These are phyloP conservation scores for Cicer pinnatifidum DNA, from an alignment of 306 rosid genomes.

Conservation along the genomic window DNA sequence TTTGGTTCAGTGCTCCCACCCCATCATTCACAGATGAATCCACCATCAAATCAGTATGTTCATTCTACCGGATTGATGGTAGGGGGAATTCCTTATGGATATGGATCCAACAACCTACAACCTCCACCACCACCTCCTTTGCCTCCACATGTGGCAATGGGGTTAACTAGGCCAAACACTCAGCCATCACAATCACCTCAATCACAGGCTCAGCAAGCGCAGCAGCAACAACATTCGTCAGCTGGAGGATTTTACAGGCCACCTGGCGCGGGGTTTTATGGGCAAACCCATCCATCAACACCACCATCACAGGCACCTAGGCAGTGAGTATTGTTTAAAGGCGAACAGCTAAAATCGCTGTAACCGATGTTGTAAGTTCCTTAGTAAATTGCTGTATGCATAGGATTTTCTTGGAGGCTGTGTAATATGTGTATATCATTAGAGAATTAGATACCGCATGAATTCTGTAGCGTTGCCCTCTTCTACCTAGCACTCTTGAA, in stretches of 20 bases:
- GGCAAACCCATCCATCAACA: conserved; percentile 68
- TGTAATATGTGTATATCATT: conserved; percentile 63
- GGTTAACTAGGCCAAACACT: conserved; percentile 61
- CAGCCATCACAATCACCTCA: conserved; percentile 63
- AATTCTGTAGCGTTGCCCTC: conserved; percentile 9
- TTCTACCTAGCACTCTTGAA: neutral
- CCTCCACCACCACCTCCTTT: conserved; percentile 91
- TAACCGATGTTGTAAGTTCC: conserved; percentile 37
- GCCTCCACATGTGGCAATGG: conserved; percentile 73
- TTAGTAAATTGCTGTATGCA: conserved; percentile 44
- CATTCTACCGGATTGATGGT: conserved; percentile 66
- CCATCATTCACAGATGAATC: conserved; percentile 45
- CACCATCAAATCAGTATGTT: conserved; percentile 55
- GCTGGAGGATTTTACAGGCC: conserved; percentile 75
- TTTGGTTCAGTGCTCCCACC: conserved; percentile 60
- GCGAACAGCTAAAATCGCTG: conserved; percentile 30
- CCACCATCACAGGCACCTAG: conserved; percentile 71
- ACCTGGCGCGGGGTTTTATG: conserved; percentile 75
- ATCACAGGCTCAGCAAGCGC: conserved; percentile 53
- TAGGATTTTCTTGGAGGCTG: conserved; percentile 45
- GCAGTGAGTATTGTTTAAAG: conserved; percentile 55
- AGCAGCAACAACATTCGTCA: conserved; percentile 63
- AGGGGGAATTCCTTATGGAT: conserved; percentile 67
- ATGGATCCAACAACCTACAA: conserved; percentile 63
- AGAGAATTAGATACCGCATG: conserved; percentile 45